Percentiles rank a stretch among this genome's conserved stretches.
These are phyloP conservation scores for Ceratobasidium sp. DNA, from an alignment of 1,284 basidiomycete species.

Conservation along the genomic window DNA sequence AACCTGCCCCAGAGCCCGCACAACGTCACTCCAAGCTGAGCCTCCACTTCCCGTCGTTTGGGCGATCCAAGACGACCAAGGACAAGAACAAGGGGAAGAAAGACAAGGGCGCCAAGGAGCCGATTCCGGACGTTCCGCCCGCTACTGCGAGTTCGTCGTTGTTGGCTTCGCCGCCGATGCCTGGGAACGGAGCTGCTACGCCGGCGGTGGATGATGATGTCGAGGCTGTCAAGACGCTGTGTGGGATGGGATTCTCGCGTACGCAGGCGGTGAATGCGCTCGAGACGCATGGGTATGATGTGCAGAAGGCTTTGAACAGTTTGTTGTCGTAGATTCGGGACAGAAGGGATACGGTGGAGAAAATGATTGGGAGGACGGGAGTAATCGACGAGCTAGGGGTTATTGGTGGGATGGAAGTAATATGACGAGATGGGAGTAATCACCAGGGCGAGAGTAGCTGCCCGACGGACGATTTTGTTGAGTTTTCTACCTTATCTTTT, in stretches of 20 bases:
- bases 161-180: conserved; percentile 60
- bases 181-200: conserved; percentile 64
- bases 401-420: too few species aligned
- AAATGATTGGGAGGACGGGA: too few species aligned
- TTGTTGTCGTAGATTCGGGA: conserved; percentile 61
- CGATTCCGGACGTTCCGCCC: conserved; percentile 55
- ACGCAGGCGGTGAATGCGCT: conserved; percentile 81
- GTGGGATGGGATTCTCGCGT: conserved; percentile 86
- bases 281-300: conserved; percentile 79
- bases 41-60: conserved; percentile 78
- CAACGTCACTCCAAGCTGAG: conserved; percentile 61
- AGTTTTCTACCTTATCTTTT: conserved; percentile 27
- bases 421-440: background rate
- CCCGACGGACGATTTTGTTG: background rate
- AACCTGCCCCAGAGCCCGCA: conserved; percentile 62
- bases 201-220: conserved; percentile 80
- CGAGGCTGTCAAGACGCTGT: conserved; percentile 80
- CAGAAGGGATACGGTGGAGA: background rate
- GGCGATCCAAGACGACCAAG: conserved; percentile 64
- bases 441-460: background rate
- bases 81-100: conserved; percentile 67
- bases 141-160: conserved; percentile 62
- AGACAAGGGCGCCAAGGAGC: conserved; percentile 58
- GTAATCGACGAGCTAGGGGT: too few species aligned
- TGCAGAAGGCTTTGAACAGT: conserved; percentile 79